phyloP scores from a whole-genome alignment of 495 filamentous ascomycete species.

The Neurospora sp. region DNA sequence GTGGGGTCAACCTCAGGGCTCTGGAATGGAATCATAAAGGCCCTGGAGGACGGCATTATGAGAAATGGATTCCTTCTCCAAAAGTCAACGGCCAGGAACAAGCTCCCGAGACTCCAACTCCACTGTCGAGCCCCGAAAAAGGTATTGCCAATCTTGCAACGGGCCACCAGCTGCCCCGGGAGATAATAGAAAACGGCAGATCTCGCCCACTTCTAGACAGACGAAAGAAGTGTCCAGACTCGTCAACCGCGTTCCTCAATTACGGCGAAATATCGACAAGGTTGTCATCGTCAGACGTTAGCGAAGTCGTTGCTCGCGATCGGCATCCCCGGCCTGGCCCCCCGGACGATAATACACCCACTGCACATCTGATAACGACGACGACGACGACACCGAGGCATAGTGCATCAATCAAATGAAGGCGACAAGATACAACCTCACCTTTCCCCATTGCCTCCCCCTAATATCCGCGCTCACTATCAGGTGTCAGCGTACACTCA shows the following conservation, averaged over 20 bases:
- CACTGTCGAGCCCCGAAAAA: neutral
- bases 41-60: neutral
- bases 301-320: neutral
- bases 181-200: neutral
- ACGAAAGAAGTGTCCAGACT: neutral
- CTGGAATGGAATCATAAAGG: neutral
- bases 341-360: neutral
- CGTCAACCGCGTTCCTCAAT: neutral
- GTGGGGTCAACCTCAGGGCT: neutral
- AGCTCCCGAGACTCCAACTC: neutral
- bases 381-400: neutral
- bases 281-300: neutral
- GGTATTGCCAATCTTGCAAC: neutral
- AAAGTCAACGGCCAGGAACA: neutral
- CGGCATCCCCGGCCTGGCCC: neutral
- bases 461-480: neutral
- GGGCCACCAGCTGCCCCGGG: neutral
- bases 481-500: neutral
- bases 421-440: neutral
- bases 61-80: neutral
- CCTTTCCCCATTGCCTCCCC: neutral
- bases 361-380: neutral
- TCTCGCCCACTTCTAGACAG: neutral
- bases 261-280: neutral
- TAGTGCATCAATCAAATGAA: neutral